phyloP scores from a whole-genome alignment of 106 monocot genomes.

The Dendrobium nobile region DNA sequence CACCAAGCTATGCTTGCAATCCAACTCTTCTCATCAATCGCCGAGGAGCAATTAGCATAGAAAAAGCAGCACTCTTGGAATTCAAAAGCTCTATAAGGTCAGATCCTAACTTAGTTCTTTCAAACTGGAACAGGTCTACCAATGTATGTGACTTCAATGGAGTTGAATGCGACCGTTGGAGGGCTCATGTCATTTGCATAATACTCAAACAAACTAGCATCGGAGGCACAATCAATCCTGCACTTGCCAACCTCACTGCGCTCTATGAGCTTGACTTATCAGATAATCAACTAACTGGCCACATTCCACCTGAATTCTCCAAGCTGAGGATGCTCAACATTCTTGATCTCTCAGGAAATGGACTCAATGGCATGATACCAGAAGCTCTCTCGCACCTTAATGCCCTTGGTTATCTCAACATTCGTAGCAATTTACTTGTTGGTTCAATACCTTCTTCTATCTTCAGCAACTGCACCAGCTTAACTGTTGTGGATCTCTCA shows the following conservation, averaged over 20 bases:
- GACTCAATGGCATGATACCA: constrained; percentile 23
- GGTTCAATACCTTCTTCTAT: constrained; percentile 31
- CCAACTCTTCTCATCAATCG: background rate
- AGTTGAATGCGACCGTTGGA: constrained; percentile 24
- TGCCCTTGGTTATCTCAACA: constrained; percentile 20
- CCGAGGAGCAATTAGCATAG: background rate
- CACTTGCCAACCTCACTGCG: constrained; percentile 30
- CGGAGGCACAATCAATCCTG: constrained; percentile 14
- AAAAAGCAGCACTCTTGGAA: constrained; percentile 28
- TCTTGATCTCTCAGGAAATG: constrained; percentile 26
- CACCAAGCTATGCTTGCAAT: background rate
- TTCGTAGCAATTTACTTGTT: constrained; percentile 19
- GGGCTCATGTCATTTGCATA: constrained; percentile 14
- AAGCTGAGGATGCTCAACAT: constrained; percentile 9
- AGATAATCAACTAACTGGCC: constrained; percentile 24
- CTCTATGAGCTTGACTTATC: constrained; percentile 27
- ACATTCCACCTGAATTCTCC: constrained; percentile 28
- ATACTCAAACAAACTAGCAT: constrained; percentile 6
- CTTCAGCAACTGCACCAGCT: constrained; percentile 25
- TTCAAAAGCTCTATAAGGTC: constrained; percentile 22
- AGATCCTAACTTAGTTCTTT: constrained; percentile 2
- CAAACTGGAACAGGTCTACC: constrained; percentile 1
- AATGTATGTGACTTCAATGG: constrained; percentile 25
- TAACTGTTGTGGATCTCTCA: constrained; percentile 22
- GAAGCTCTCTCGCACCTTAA: constrained; percentile 18